A percentile compares a stretch with the other conserved stretches of the same genome.
Conservation (phyloP, 2,329 filamentous ascomycete species). For the Colletotrichum navitas region DNA sequence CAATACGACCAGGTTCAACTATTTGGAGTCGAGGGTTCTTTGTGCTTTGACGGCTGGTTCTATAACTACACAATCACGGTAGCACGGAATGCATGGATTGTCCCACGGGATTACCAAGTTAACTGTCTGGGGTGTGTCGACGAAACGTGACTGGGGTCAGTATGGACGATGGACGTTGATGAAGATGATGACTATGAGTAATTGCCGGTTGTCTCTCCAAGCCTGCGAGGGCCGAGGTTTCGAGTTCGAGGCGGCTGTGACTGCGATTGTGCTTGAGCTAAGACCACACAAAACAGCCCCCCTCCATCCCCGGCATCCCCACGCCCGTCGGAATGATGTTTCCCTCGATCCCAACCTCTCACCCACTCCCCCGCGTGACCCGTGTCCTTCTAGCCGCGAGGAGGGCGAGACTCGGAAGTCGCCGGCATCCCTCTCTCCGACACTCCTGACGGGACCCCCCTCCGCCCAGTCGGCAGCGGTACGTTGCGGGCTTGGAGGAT, state of each 20-base stretch:
- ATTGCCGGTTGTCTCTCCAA: background rate
- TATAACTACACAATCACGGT: constrained; percentile 45
- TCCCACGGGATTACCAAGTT: constrained; percentile 42
- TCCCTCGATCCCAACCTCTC: background rate
- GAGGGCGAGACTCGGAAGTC: background rate
- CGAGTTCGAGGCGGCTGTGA: background rate
- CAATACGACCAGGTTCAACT: constrained; percentile 37
- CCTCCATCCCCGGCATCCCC: too few species aligned
- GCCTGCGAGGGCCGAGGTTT: background rate
- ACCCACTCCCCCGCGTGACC: background rate
- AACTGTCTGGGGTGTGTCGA: background rate
- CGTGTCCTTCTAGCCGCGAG: background rate
- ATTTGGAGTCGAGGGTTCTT: constrained; percentile 44
- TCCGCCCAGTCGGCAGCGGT: background rate
- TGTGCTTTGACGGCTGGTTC: constrained; percentile 45
- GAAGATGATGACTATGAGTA: background rate
- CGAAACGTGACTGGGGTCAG: background rate
- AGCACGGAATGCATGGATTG: constrained; percentile 46
- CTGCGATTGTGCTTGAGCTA: background rate
- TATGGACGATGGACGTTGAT: background rate
- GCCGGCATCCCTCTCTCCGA: too few species aligned
- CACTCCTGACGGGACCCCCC: background rate
- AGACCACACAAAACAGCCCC: too few species aligned
- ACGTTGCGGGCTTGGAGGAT: background rate
- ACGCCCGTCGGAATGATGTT: too few species aligned